phyloP scores from a whole-genome alignment of 225 moss, liverwort and hornwort species.

The Bryum argenteum region DNA sequence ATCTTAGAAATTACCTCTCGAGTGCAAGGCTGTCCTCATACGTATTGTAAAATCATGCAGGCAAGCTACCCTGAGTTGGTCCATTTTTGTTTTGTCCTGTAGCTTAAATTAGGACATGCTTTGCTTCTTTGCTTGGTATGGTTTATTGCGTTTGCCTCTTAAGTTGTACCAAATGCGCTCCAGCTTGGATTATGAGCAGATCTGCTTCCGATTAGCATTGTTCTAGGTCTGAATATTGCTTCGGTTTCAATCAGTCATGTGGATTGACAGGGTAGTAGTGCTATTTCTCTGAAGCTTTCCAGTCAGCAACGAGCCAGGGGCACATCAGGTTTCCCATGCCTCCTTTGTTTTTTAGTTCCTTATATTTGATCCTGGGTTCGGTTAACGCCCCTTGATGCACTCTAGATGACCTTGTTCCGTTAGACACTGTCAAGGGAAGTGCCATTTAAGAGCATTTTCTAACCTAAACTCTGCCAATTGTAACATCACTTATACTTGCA shows the following conservation, averaged over 20 bases:
- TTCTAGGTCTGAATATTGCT: slow-evolving; percentile 13
- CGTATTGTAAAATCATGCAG: slow-evolving; percentile 89
- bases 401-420: not conserved
- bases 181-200: slow-evolving; percentile 10
- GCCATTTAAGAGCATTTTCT: not conserved
- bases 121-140: slow-evolving; percentile 2
- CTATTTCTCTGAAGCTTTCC: slow-evolving; percentile 74
- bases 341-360: slow-evolving; percentile 4
- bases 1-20: slow-evolving; percentile 86
- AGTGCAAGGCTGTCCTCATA: slow-evolving; percentile 83
- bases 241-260: slow-evolving; percentile 15
- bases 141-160: slow-evolving; percentile 10
- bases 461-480: not conserved
- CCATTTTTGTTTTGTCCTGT: too few species aligned
- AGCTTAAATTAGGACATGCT: slow-evolving; percentile 7
- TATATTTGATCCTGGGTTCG: not conserved
- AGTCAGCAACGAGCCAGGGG: slow-evolving; percentile 68
- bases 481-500: not conserved
- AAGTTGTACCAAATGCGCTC: slow-evolving; percentile 5
- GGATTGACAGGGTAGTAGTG: slow-evolving; percentile 55
- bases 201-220: not conserved
- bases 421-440: not conserved
- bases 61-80: slow-evolving; percentile 27
- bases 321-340: slow-evolving; percentile 65
- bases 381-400: not conserved